Conservation (phyloP, 306 rosid genomes). For the Oxytropis ochrocephala region DNA sequence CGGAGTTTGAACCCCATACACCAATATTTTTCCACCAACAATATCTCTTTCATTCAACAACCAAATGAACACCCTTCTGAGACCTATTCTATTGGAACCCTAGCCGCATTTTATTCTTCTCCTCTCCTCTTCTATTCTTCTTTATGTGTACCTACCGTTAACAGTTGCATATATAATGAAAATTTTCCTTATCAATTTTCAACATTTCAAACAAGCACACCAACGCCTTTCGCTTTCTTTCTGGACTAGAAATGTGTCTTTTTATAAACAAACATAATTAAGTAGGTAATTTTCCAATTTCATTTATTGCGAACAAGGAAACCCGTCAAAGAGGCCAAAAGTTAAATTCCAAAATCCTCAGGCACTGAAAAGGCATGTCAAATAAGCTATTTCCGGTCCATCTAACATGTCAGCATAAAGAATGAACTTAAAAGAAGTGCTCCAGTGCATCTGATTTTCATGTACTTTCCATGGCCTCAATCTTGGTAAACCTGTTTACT, state of each 20-base stretch:
- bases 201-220: neutral
- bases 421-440: neutral
- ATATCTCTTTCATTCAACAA: too few species aligned
- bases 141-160: too few species aligned
- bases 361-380: neutral
- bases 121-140: too few species aligned
- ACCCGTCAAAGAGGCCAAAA: neutral
- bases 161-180: too few species aligned
- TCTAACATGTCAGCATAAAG: too few species aligned
- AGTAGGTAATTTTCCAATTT: neutral
- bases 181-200: neutral
- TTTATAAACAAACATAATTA: neutral
- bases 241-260: neutral
- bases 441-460: neutral
- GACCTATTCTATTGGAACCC: too few species aligned
- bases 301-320: neutral
- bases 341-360: neutral
- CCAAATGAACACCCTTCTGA: too few species aligned
- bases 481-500: neutral
- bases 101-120: too few species aligned
- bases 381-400: too few species aligned
- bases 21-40: too few species aligned
- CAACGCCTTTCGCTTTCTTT: neutral
- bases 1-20: too few species aligned
- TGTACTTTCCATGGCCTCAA: neutral